Evolutionary conservation across 495 filamentous ascomycete species (phyloP), one percentile per base, ranked within the genome.

Genomic region (Xeromyces bisporus): DNA sequence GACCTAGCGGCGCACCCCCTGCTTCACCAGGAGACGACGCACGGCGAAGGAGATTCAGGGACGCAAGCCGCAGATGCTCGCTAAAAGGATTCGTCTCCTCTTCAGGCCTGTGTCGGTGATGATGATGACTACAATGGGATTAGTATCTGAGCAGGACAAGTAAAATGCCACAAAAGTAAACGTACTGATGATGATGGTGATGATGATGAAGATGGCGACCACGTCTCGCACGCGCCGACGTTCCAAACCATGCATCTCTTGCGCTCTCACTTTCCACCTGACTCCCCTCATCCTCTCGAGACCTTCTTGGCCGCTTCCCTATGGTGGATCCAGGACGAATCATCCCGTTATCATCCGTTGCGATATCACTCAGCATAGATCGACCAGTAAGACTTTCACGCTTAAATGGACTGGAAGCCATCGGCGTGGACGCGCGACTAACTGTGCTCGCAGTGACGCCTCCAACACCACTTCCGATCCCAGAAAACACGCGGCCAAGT

Each of bases 401-500:
- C 34, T 61, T 64, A 32, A 64, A 67, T 0, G 73, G 73, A 39
- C 70, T 76, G 9, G 60, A 39, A 12, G 56, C 58, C 29, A 69
- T 62, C 0, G 73, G 69, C 3, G 71, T 75, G 1, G 64, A 60
- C 4, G 54, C 57, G 3, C 67, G 66, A 39, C 65, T 72, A 27
- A 53, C 61, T 6, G 65, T 42, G 3, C 66, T 61, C 8, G 66
- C 63, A 0, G 66, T 62, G 26, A 71, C 64, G 26, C 67, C 71
- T 17, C 80, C 75, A 4, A 86, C 74, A 25, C 84, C 85, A 51
- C 77, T 86, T 23, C 85, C 84, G 41, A 93, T 78, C 12, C 85
- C 85, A 2, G 80, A 78, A 54, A 93, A 93, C 58, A 93, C 87
- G 18, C 80, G 71, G 6, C 83, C 83, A 46, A 93, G 79, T 43